Conservation (phyloP, 208 protist species). For the Wallacemonas collosoma region DNA sequence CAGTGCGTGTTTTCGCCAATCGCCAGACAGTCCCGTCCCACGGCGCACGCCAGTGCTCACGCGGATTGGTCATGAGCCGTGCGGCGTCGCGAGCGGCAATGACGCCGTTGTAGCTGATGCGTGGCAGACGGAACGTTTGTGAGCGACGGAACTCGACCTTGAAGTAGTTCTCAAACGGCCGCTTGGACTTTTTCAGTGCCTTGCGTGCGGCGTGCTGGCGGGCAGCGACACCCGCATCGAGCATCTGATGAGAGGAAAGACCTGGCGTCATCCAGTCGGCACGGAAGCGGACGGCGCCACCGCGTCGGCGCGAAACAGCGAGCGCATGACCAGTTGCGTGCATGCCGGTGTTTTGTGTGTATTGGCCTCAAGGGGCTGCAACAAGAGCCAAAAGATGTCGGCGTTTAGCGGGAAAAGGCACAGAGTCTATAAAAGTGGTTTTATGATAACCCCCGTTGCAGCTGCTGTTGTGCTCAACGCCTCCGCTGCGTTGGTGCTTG, state of each 20-base stretch:
- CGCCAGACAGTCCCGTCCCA: constrained; percentile 47
- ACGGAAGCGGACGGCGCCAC: constrained; percentile 26
- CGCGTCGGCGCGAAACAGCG: background rate
- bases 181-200: constrained; percentile 65
- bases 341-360: background rate
- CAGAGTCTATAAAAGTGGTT: no score
- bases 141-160: constrained; percentile 62
- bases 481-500: no score
- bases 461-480: no score
- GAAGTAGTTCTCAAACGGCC: constrained; percentile 84
- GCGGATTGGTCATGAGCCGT: constrained; percentile 66
- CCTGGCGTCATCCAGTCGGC: constrained; percentile 58
- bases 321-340: background rate
- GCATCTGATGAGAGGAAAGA: constrained; percentile 73
- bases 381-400: no score
- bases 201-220: constrained; percentile 74
- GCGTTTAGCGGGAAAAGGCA: background rate
- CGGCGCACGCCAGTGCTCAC: constrained; percentile 49
- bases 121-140: constrained; percentile 21
- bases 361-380: background rate
- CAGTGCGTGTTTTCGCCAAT: constrained; percentile 37
- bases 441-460: no score
- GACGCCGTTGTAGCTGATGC: constrained; percentile 25
- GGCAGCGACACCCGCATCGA: constrained; percentile 75
- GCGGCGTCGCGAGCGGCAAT: constrained; percentile 49